phyloP scores from a whole-genome alignment of 2,329 filamentous ascomycete genomes.

The Aspergillus sclerotialis region DNA sequence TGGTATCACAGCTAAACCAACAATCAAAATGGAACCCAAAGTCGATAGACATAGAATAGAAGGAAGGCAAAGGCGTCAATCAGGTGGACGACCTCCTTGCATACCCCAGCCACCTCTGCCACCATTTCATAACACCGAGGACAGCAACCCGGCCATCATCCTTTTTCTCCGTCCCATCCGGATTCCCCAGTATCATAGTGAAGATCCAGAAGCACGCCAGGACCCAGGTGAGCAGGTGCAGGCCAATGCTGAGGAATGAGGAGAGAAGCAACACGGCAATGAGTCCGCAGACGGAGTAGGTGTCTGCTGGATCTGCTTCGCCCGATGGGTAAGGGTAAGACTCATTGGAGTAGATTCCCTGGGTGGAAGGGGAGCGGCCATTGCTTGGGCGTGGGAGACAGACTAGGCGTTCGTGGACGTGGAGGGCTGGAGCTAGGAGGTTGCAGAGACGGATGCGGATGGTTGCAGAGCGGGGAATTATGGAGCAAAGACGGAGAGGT shows the following conservation, averaged over 20 bases:
- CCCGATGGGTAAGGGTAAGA: constrained; percentile 23
- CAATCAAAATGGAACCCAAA: too few species aligned
- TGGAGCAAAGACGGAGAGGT: constrained; percentile 49
- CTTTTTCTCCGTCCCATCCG: constrained; percentile 51
- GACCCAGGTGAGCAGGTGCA: constrained; percentile 53
- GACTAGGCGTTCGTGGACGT: constrained; percentile 37
- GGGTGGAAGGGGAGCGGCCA: constrained; percentile 19
- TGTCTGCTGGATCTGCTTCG: constrained; percentile 22
- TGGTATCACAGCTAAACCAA: too few species aligned
- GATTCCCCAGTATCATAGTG: constrained; percentile 55
- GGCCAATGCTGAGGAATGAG: constrained; percentile 49
- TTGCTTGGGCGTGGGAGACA: constrained; percentile 15
- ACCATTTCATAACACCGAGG: constrained; percentile 51
- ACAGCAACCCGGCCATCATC: constrained; percentile 57
- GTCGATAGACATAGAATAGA: too few species aligned
- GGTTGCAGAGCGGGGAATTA: constrained; percentile 34
- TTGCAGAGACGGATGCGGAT: constrained; percentile 45
- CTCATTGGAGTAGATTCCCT: constrained; percentile 36
- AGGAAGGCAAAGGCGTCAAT: too few species aligned
- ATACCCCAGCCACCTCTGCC: constrained; percentile 50
- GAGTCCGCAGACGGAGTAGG: constrained; percentile 33
- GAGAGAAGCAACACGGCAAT: constrained; percentile 49
- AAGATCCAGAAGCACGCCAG: constrained; percentile 58
- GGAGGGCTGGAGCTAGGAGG: constrained; percentile 48
- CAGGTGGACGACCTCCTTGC: constrained; percentile 16